Base-by-base conservation (phyloP, 306 rosid species). In the Neltuma alba region DNA sequence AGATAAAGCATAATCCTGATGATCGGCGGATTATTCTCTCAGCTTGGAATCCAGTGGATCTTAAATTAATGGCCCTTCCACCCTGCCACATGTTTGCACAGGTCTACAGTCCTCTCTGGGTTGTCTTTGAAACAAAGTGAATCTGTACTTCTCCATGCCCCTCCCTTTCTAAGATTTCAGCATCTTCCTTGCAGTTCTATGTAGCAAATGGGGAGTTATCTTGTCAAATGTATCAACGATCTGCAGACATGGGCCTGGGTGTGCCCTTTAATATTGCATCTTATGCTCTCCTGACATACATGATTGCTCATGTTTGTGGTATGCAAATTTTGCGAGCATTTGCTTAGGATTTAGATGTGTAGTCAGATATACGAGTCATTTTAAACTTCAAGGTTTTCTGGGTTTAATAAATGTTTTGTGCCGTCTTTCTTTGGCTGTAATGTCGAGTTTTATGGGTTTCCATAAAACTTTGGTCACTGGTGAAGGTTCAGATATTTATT, bases 81-180 rank as follows among this genome's bases (percentile, higher is more conserved):
- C 97, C 99, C 38, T 95, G 99, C 84, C 99, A 95, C 89, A 95
- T 92, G 97, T 92, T 92, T 86, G 89, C 93, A 3, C 99, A 95
- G 99, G 99, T 95, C 75, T 21, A 76, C 86, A 78, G 45, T 67
- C 70, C 70, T 81, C 70, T 71, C 60, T 78, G 82, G 64, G 41
- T 55, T 74, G 50, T 33, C 82, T 74, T 80, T 67, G 34, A 58
- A 54, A 63, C 55, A 68, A 61, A 14, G 6, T 45, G 12, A 34
- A 11, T 11, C 5, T 64, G 7, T 23, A 31, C 66, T 34, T 73
- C 44, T 34, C 9, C 21, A 20, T 25, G 10, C 31, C 27, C 21
- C 6, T 77, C 38, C 38, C 37, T 75, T 25, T 54, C 7, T 71
- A 41, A 7, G 52, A 52, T 86, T 62, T 42, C 34, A 23, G 9